These are phyloP conservation scores for Gracilaria domingensis DNA, from an alignment of 23 red algal species.

Conservation along the genomic window DNA sequence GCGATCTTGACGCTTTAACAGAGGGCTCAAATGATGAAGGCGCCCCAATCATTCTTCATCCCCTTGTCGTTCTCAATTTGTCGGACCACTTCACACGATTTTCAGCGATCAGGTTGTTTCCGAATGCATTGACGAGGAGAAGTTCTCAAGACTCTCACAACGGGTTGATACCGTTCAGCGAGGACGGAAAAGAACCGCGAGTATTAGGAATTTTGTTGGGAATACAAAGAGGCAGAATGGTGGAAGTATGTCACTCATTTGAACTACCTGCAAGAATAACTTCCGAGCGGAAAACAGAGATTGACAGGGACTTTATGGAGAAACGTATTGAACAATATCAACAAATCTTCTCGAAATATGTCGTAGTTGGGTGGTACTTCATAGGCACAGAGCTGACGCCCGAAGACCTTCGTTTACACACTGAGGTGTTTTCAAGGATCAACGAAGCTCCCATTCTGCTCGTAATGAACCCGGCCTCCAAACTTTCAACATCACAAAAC, in stretches of 20 bases:
- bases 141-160: constrained; percentile 9
- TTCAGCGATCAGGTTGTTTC: constrained; percentile 71
- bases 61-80: constrained; percentile 86
- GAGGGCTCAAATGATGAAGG: constrained; percentile 45
- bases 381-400: constrained; percentile 46
- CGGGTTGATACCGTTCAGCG: constrained; percentile 22
- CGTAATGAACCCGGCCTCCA: constrained; percentile 37
- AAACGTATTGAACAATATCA: constrained; percentile 82
- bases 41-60: constrained; percentile 75
- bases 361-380: constrained; percentile 89
- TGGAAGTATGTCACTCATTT: constrained; percentile 86
- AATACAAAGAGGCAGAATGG: constrained; percentile 70
- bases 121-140: constrained; percentile 10
- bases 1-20: constrained; percentile 1
- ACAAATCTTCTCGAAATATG: constrained; percentile 76
- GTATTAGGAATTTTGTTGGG: constrained; percentile 82
- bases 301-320: constrained; percentile 75
- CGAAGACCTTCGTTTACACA: constrained; percentile 72
- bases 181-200: constrained; percentile 33
- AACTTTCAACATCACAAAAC: neutral
- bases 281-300: constrained; percentile 23
- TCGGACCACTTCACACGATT: constrained; percentile 82
- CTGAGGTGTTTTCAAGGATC: constrained; percentile 43
- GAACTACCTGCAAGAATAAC: constrained; percentile 63
- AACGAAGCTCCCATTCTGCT: constrained; percentile 59